Percentiles rank a stretch among this genome's conserved stretches.
phyloP scores from a whole-genome alignment of 371 early-diverging fungal genomes.

The Mortierella sp. region DNA sequence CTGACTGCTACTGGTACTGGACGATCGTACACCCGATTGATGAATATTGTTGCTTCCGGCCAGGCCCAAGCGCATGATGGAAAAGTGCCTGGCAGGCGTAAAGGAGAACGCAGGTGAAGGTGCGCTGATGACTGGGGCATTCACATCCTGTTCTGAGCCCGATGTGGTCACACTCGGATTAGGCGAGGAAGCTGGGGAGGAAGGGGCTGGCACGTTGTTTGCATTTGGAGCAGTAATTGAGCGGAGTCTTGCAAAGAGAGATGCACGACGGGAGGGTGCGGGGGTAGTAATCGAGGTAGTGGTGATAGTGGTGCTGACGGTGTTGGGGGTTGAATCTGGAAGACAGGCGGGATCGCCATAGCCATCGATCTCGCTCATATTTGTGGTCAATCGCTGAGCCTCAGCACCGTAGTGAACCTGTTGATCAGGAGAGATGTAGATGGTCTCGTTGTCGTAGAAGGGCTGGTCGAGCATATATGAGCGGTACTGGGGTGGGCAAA shows the following conservation, averaged over 20 bases:
- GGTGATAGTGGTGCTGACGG: neutral
- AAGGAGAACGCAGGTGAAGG: constrained; percentile 14
- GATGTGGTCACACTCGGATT: neutral
- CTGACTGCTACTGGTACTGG: neutral
- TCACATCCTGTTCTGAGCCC: neutral
- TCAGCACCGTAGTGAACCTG: neutral
- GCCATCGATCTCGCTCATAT: neutral
- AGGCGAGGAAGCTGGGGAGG: neutral
- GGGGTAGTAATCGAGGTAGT: neutral
- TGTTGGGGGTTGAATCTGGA: neutral
- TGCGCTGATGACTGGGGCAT: constrained; percentile 9
- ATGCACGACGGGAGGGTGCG: too few species aligned
- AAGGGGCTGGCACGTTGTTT: constrained; percentile 5
- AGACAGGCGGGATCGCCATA: neutral
- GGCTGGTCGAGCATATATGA: too few species aligned
- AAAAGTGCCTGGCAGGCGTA: neutral
- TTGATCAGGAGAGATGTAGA: neutral
- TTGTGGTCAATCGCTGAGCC: neutral
- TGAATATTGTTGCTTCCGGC: constrained; percentile 15
- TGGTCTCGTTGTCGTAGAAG: neutral
- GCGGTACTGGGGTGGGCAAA: too few species aligned
- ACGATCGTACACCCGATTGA: neutral
- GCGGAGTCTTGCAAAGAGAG: too few species aligned
- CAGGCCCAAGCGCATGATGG: constrained; percentile 5
- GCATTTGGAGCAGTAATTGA: constrained; percentile 14